These are phyloP conservation scores for Geotrichum citri-aurantii DNA, from an alignment of 1,139 yeast species.

Conservation along the genomic window DNA sequence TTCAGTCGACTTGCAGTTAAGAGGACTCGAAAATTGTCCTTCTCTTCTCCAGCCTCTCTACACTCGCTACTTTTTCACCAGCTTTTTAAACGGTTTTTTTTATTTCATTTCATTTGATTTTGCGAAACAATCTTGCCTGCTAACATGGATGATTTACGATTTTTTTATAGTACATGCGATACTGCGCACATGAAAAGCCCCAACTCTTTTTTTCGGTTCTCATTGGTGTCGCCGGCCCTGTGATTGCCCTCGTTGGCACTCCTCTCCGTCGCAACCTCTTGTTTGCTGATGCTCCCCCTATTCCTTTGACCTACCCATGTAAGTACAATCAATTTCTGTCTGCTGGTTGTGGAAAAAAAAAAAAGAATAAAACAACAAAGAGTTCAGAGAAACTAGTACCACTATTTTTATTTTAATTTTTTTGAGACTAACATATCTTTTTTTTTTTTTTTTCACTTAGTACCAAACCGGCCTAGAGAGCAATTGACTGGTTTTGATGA, in stretches of 20 bases:
- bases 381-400: not conserved
- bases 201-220: constrained; percentile 67
- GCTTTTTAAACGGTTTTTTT: no score
- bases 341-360: no score
- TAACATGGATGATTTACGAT: not conserved
- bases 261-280: constrained; percentile 67
- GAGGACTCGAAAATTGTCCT: no score
- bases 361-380: not conserved
- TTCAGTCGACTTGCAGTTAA: no score
- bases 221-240: constrained; percentile 65
- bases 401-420: not conserved
- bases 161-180: constrained; percentile 59
- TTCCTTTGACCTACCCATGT: constrained; percentile 65
- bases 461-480: constrained; percentile 34
- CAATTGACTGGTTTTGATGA: constrained; percentile 36
- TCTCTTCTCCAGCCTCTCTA: no score
- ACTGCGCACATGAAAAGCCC: constrained; percentile 74
- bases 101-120: no score
- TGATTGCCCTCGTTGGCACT: constrained; percentile 52
- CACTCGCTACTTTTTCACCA: no score
- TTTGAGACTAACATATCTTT: not conserved
- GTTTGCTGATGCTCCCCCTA: constrained; percentile 60
- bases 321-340: constrained; percentile 18
- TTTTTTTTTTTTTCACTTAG: constrained; percentile 16
- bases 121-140: not conserved